A percentile compares a stretch with the other conserved stretches of the same genome.
Conservation (phyloP, 371 early-diverging fungal species). For the Mucor piriformis region DNA sequence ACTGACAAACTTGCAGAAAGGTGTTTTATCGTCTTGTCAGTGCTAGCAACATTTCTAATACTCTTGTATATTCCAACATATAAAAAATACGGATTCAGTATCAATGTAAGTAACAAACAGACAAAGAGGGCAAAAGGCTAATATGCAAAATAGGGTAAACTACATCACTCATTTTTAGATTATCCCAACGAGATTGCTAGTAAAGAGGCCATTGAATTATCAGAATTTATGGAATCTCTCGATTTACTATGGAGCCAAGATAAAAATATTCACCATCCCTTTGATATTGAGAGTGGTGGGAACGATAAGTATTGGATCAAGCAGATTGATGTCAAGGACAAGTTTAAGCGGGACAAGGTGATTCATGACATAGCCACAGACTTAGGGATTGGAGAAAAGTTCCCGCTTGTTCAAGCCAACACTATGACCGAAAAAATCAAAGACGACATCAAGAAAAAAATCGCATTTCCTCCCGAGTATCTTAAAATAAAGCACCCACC, state of each 20-base stretch:
- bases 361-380: slow-evolving; percentile 12
- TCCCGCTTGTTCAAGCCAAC: neutral
- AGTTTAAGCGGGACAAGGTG: neutral
- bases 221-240: slow-evolving; percentile 9
- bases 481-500: slow-evolving; percentile 9
- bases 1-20: too few relatives aligned
- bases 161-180: slow-evolving; percentile 10
- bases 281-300: neutral
- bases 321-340: slow-evolving; percentile 10
- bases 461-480: slow-evolving; percentile 5
- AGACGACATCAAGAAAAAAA: neutral
- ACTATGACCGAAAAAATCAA: neutral
- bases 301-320: neutral
- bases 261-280: neutral
- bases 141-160: neutral
- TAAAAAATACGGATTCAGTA: slow-evolving; percentile 8
- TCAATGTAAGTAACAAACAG: neutral
- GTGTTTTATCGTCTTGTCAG: neutral
- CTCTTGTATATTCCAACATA: neutral
- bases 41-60: neutral
- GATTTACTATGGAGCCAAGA: slow-evolving; percentile 3
- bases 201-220: slow-evolving; percentile 10
- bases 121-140: neutral
- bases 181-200: slow-evolving; percentile 18
- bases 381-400: neutral